Base-by-base conservation (phyloP, 2,329 filamentous ascomycete genomes). In the Fusarium graminum region DNA sequence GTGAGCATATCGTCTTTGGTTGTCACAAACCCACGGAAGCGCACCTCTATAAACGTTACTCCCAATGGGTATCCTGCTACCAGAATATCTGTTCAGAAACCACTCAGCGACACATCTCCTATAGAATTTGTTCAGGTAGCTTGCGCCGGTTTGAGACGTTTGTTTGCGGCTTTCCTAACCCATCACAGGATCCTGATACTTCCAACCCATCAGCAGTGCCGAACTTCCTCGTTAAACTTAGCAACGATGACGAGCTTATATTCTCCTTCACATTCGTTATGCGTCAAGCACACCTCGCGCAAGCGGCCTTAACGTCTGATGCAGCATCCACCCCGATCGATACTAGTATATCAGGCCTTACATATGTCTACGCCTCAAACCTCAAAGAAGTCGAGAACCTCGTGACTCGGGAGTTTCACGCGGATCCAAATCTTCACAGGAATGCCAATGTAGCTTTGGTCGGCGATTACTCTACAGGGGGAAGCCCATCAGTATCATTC, bases 391-490 rank as follows among this genome's bases (percentile, higher is more conserved):
- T 99, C 52, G 95, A 98, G 74, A 97, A 95, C 69, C 82, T 99
- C 44, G 90, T 98, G 45, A 98, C 94, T 16, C 86, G 94, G 71
- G 95, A 99, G 78, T 98, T 99, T 73, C 93, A 98, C 71, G 93
- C 94, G 68, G 93, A 99, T 74, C 95, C 95, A 1, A 99, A 99
- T 74, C 83, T 99, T 55, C 95, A 99, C 82, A 98, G 97, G 77
- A 98, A 97, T 75, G 86, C 93, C 53, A 98, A 98, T 75, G 95
- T 99, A 38, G 91, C 96, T 74, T 85, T 98, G 42, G 90, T 99
- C n/a, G 95, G 95, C 4, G 93, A 97, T 76, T 97, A 91, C 75
- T 86, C 87, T 4, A 99, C 95, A 0, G 88, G 86, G 30, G 94
- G 94, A n/a, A 92, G 84, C 72, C 83, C 90, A 8, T 94, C 92